phyloP scores from a whole-genome alignment of 805 yeast species.

The Ogataea henricii region DNA sequence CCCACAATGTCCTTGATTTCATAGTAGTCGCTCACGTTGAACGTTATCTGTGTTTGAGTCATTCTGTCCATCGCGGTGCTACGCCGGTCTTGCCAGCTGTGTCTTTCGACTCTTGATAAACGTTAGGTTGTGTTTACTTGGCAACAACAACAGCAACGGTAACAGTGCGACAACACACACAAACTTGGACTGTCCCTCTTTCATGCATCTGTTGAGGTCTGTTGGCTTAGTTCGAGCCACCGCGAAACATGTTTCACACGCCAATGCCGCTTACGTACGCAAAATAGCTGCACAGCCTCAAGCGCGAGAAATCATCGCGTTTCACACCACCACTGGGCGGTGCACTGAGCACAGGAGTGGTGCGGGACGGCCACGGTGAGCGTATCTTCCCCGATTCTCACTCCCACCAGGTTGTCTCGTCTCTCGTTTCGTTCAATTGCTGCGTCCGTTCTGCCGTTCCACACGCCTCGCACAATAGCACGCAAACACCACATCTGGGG shows the following conservation, averaged over 20 bases:
- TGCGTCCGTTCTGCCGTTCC: too few relatives aligned
- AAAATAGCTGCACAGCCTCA: constrained; percentile 7
- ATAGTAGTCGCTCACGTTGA: constrained; percentile 86
- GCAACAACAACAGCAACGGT: background rate
- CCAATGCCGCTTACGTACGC: background rate
- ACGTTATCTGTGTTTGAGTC: constrained; percentile 43
- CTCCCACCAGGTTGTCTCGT: too few relatives aligned
- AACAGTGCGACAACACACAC: background rate
- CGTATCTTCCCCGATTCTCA: too few relatives aligned
- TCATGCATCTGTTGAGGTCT: background rate
- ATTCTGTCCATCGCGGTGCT: constrained; percentile 7
- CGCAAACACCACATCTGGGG: background rate
- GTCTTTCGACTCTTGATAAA: background rate
- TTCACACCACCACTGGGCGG: too few relatives aligned
- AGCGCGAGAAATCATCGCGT: background rate
- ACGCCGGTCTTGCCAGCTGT: background rate
- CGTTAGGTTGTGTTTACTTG: background rate
- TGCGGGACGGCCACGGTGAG: too few relatives aligned
- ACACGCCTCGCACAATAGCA: background rate
- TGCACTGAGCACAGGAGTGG: too few relatives aligned
- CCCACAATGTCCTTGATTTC: constrained; percentile 85
- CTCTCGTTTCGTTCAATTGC: too few relatives aligned
- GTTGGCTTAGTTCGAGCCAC: background rate
- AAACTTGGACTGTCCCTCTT: background rate
- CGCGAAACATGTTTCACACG: constrained; percentile 10